phyloP scores from a whole-genome alignment of 768 basidiomycete genomes.

The Amanita phalloides region DNA sequence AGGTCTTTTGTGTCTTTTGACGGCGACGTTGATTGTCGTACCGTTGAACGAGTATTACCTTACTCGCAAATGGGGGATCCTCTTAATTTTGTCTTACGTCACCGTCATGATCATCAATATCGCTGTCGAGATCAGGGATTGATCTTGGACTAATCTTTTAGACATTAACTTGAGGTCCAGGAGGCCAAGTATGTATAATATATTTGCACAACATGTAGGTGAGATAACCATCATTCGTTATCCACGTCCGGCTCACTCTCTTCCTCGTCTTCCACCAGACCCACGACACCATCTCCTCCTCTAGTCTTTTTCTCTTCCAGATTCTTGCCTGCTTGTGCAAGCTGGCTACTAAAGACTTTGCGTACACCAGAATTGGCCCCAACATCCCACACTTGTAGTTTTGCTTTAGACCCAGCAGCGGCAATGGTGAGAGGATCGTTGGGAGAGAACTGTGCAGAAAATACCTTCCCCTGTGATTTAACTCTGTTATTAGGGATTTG shows the following conservation, averaged over 20 bases:
- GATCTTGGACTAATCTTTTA: conserved; percentile 1
- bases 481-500: conserved; percentile 1
- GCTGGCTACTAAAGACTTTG: conserved; percentile 72
- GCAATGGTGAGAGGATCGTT: conserved; percentile 92
- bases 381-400: conserved; percentile 93
- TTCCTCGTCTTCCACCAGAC: conserved; percentile 62
- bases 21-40: conserved; percentile 71
- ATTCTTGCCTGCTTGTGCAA: conserved; percentile 59
- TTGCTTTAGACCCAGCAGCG: conserved; percentile 90
- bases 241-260: conserved; percentile 43
- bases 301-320: conserved; percentile 50
- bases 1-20: conserved; percentile 70
- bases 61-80: conserved; percentile 71
- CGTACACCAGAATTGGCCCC: conserved; percentile 74
- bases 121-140: conserved; percentile 54
- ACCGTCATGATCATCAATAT: conserved; percentile 73
- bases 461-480: conserved; percentile 79
- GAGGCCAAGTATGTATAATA: neutral
- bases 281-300: conserved; percentile 52
- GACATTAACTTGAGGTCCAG: neutral
- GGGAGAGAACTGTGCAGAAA: conserved; percentile 84
- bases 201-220: neutral
- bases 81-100: conserved; percentile 65
- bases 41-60: conserved; percentile 79
- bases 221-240: conserved; percentile 6